Evolutionary conservation across 352 stramenopile species (phyloP).

Genomic region (Pseudoperonospora humuli): DNA sequence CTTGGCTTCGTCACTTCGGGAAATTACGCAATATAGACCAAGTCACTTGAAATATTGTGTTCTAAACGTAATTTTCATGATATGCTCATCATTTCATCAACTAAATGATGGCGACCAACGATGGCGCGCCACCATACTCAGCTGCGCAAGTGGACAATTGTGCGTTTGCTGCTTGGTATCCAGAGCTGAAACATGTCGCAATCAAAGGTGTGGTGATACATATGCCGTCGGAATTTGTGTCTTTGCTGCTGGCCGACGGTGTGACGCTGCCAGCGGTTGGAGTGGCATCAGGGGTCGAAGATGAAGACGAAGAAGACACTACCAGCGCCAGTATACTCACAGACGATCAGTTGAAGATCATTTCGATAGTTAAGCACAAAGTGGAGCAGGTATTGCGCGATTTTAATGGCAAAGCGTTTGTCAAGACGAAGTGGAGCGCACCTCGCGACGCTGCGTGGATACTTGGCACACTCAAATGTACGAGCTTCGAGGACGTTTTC

Average conservation of each 20-base stretch:
- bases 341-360: conserved; percentile 17
- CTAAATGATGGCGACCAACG: conserved; percentile 2
- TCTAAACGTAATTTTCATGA: not conserved
- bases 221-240: conserved; percentile 46
- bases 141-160: conserved; percentile 72
- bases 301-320: conserved; percentile 18
- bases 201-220: conserved; percentile 56
- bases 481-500: conserved; percentile 77
- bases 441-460: conserved; percentile 92
- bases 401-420: conserved; percentile 66
- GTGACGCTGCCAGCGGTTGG: conserved; percentile 38
- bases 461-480: conserved; percentile 68
- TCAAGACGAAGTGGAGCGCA: conserved; percentile 93
- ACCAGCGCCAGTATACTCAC: conserved; percentile 12
- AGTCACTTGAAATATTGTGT: not conserved
- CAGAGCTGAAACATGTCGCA: conserved; percentile 40
- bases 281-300: conserved; percentile 15
- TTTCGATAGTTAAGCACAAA: conserved; percentile 36
- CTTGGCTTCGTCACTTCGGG: not conserved
- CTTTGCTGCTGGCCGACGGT: conserved; percentile 57
- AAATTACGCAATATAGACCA: conserved; percentile 1
- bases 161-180: conserved; percentile 68
- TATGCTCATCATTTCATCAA: too few species aligned
- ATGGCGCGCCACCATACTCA: conserved; percentile 39
- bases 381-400: conserved; percentile 57